Conservation (phyloP, 2,329 filamentous ascomycete species). For the Ascochyta fabae region DNA sequence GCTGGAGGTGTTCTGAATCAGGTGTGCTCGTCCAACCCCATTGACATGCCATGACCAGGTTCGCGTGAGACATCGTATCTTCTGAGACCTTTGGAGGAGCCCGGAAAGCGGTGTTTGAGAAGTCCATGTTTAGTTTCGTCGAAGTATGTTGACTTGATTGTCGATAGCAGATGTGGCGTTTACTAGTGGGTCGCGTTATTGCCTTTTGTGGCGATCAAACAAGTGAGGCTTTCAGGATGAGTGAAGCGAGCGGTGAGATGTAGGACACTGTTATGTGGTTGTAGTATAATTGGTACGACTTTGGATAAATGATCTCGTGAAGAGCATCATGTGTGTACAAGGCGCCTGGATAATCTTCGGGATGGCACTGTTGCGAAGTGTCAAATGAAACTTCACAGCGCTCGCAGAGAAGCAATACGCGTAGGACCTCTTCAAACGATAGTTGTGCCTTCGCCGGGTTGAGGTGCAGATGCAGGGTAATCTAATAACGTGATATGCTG, state of each 20-base stretch:
- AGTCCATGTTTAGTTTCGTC: constrained; percentile 32
- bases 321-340: constrained; percentile 36
- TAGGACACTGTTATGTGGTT: constrained; percentile 11
- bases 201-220: constrained; percentile 22
- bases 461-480: neutral
- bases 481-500: constrained; percentile 22
- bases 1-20: constrained; percentile 18
- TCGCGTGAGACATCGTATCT: constrained; percentile 43
- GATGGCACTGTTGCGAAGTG: constrained; percentile 27
- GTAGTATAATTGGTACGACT: constrained; percentile 21
- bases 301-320: constrained; percentile 24
- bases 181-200: constrained; percentile 28
- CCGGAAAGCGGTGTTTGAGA: constrained; percentile 39
- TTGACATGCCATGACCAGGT: constrained; percentile 42
- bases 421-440: constrained; percentile 18
- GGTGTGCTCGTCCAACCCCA: constrained; percentile 44
- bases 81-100: constrained; percentile 31
- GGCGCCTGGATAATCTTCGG: constrained; percentile 23
- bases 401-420: constrained; percentile 3
- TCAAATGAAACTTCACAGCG: constrained; percentile 13
- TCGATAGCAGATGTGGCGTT: constrained; percentile 33
- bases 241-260: constrained; percentile 7
- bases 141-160: constrained; percentile 1
- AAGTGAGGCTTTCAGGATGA: constrained; percentile 5
- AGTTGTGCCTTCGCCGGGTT: constrained; percentile 9